Conservation (phyloP, 805 yeast species). For the Sporopachydermia lactativora region DNA sequence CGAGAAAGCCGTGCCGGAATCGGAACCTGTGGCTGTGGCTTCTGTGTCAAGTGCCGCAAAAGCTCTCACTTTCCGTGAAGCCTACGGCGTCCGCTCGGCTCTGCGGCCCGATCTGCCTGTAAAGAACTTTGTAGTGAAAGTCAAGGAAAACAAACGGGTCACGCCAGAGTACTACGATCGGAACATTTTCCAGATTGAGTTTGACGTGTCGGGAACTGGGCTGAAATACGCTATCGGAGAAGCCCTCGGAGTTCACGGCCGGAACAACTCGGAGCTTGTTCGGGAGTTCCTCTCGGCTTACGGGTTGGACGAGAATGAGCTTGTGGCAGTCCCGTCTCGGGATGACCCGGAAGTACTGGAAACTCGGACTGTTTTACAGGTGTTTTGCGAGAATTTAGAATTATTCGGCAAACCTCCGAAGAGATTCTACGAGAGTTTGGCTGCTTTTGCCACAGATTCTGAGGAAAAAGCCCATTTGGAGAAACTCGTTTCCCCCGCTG, state of each 20-base stretch:
- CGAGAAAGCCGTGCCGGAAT: conserved; percentile 31
- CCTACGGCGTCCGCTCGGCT: conserved; percentile 39
- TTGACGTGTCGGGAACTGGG: conserved; percentile 83
- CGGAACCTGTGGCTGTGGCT: conserved; percentile 27
- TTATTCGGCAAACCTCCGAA: conserved; percentile 92
- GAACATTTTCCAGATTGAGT: conserved; percentile 92
- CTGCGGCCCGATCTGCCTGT: conserved; percentile 87
- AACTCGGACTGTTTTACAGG: conserved; percentile 71
- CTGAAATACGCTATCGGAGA: conserved; percentile 89
- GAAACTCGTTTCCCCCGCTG: conserved; percentile 58
- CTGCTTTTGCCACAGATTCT: conserved; percentile 57
- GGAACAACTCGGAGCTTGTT: conserved; percentile 56
- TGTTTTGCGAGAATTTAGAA: conserved; percentile 69
- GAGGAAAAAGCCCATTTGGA: conserved; percentile 48
- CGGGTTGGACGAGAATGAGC: conserved; percentile 53
- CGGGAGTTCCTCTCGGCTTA: conserved; percentile 55
- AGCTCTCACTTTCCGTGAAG: conserved; percentile 69
- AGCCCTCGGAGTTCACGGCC: conserved; percentile 91
- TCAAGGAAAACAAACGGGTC: conserved; percentile 80
- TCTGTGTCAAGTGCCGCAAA: conserved; percentile 42
- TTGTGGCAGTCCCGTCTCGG: conserved; percentile 58
- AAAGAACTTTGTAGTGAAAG: conserved; percentile 74
- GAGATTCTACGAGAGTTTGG: conserved; percentile 77
- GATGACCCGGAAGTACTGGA: conserved; percentile 45
- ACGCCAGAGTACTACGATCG: conserved; percentile 85